Percentiles rank a stretch among this genome's conserved stretches.
Evolutionary conservation across 2,329 filamentous ascomycete species (phyloP).

Genomic region (Phialophora expanda): DNA sequence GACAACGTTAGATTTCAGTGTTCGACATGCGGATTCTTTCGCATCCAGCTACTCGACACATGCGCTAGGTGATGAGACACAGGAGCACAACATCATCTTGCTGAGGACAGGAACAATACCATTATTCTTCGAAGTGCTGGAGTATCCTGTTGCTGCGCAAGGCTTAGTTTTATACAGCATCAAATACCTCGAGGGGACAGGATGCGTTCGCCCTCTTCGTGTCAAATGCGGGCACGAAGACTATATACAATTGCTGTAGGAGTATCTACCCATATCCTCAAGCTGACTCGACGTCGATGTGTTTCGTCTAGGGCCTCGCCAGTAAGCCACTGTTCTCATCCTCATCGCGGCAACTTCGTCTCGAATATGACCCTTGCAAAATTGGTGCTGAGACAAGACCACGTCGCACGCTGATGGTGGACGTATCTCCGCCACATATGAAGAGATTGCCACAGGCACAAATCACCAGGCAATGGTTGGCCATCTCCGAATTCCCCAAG

Average conservation of each 20-base stretch:
- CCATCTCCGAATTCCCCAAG: slow-evolving; percentile 6
- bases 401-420: not conserved
- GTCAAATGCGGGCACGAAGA: no score
- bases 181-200: not conserved
- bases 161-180: not conserved
- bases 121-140: not conserved
- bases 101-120: not conserved
- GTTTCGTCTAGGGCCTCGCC: not conserved
- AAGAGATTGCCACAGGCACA: not conserved
- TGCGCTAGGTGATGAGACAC: not conserved
- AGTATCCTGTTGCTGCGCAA: not conserved
- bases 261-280: not conserved
- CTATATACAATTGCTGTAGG: not conserved
- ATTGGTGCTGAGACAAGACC: not conserved
- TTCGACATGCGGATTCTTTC: not conserved
- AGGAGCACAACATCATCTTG: not conserved
- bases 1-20: not conserved
- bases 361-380: not conserved
- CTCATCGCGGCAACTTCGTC: not conserved
- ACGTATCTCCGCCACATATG: not conserved
- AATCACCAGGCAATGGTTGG: not conserved
- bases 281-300: not conserved
- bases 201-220: not conserved
- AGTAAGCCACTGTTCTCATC: not conserved
- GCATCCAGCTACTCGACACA: not conserved